Conservation (phyloP, 2,329 filamentous ascomycete genomes). For the Onygena corvina region DNA sequence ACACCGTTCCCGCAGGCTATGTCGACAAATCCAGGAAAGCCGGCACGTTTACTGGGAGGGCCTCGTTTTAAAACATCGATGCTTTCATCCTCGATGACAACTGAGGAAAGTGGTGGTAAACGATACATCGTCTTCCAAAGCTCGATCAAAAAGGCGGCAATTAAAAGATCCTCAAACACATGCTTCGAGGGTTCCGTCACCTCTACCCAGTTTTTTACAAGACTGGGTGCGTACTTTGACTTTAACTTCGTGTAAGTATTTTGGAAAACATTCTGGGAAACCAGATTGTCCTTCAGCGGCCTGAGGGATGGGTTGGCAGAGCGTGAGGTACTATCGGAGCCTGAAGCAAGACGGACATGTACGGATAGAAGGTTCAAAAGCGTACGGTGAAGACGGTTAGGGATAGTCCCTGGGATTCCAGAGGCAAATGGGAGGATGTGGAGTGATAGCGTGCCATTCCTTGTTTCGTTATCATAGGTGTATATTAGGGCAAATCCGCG, state of each 20-base stretch:
- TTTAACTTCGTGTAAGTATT: conserved; percentile 74
- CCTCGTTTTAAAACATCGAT: conserved; percentile 16
- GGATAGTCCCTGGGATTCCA: conserved; percentile 24
- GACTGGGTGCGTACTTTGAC: conserved; percentile 56
- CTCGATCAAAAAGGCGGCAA: conserved; percentile 85
- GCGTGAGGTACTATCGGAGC: conserved; percentile 16
- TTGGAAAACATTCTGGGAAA: conserved; percentile 66
- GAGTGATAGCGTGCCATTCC: conserved; percentile 34
- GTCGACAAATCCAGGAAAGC: conserved; percentile 84
- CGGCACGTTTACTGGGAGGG: conserved; percentile 13
- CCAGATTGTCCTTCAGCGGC: conserved; percentile 68
- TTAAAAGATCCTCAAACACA: conserved; percentile 85
- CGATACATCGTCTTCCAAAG: conserved; percentile 78
- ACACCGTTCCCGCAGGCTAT: conserved; percentile 93
- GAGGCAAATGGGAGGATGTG: conserved; percentile 40
- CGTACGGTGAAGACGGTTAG: conserved; percentile 29
- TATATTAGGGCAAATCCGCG: conserved; percentile 65
- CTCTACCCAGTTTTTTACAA: conserved; percentile 74
- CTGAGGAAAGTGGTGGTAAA: conserved; percentile 4
- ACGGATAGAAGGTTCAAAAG: conserved; percentile 28
- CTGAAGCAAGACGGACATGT: conserved; percentile 27
- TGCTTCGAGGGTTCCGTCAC: conserved; percentile 79
- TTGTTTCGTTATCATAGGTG: conserved; percentile 29
- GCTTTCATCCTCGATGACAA: background rate
- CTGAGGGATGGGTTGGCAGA: conserved; percentile 53